Evolutionary conservation across 2,329 filamentous ascomycete genomes (phyloP).

Genomic region (Blastomyces gilchristii): DNA sequence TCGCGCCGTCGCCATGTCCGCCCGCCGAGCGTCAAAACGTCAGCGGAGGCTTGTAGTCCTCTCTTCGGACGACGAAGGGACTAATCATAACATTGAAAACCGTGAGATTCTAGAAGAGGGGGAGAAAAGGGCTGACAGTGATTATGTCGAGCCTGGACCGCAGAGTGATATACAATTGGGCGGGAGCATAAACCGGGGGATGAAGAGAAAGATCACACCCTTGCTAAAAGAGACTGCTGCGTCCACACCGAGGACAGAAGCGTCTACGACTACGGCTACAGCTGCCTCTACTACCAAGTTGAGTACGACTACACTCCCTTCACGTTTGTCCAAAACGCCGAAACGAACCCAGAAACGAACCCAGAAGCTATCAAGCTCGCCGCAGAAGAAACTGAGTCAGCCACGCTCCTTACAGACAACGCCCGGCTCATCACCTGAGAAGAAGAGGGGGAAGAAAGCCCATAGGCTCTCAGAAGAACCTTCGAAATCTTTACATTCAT

Average conservation of each 20-base stretch:
- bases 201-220: neutral
- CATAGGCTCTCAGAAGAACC: slow-evolving; percentile 14
- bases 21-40: slow-evolving; percentile 27
- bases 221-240: neutral
- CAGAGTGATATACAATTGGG: neutral
- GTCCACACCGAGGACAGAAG: neutral
- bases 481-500: slow-evolving; percentile 32
- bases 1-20: slow-evolving; percentile 24
- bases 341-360: slow-evolving; percentile 1
- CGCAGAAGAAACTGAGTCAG: slow-evolving; percentile 1
- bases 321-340: neutral
- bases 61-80: slow-evolving; percentile 22
- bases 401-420: slow-evolving; percentile 8
- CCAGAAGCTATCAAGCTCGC: neutral
- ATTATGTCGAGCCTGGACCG: neutral
- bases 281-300: neutral
- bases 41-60: slow-evolving; percentile 25
- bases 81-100: slow-evolving; percentile 9
- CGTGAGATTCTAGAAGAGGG: neutral
- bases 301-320: neutral
- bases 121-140: neutral
- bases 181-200: neutral
- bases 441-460: slow-evolving; percentile 16
- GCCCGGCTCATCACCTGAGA: slow-evolving; percentile 27
- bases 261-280: neutral